Evolutionary conservation across 139 green algal species (phyloP).

Genomic region (Monoraphidium neglectum): DNA sequence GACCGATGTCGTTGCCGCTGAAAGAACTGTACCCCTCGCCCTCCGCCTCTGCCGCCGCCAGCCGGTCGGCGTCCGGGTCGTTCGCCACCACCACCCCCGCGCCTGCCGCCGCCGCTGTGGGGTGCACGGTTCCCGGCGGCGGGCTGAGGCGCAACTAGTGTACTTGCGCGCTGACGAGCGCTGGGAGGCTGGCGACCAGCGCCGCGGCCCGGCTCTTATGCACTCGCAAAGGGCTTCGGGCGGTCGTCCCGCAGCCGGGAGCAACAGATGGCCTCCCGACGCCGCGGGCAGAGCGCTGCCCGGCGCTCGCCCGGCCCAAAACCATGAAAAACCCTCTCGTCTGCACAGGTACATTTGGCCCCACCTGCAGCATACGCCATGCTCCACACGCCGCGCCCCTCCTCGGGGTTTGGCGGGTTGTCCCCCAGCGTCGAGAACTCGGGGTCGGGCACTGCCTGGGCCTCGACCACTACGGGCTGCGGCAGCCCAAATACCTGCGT

Average conservation of each 20-base stretch:
- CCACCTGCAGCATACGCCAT: constrained; percentile 56
- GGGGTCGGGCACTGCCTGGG: constrained; percentile 68
- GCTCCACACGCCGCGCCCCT: constrained; percentile 69
- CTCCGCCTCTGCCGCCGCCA: constrained; percentile 51
- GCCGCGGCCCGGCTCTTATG: no score
- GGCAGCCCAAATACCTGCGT: constrained; percentile 61
- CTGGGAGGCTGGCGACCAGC: no score
- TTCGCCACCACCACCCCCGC: constrained; percentile 67
- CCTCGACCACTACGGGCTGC: constrained; percentile 40
- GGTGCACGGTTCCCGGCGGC: no score
- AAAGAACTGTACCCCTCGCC: constrained; percentile 54
- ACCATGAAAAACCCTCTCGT: no score
- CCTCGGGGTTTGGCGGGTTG: constrained; percentile 81
- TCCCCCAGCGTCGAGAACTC: constrained; percentile 69
- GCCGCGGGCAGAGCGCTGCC: no score
- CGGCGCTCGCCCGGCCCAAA: no score
- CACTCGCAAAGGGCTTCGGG: no score
- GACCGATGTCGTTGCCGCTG: constrained; percentile 70
- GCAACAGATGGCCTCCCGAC: no score
- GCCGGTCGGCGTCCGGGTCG: constrained; percentile 78
- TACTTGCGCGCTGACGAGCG: no score
- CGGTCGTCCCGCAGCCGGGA: no score
- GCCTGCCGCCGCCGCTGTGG: constrained; percentile 37
- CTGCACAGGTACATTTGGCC: not conserved
- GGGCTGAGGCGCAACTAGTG: no score